These are phyloP conservation scores for Biscogniauxia mediterranea DNA, from an alignment of 2,329 filamentous ascomycete genomes.

Conservation along the genomic window DNA sequence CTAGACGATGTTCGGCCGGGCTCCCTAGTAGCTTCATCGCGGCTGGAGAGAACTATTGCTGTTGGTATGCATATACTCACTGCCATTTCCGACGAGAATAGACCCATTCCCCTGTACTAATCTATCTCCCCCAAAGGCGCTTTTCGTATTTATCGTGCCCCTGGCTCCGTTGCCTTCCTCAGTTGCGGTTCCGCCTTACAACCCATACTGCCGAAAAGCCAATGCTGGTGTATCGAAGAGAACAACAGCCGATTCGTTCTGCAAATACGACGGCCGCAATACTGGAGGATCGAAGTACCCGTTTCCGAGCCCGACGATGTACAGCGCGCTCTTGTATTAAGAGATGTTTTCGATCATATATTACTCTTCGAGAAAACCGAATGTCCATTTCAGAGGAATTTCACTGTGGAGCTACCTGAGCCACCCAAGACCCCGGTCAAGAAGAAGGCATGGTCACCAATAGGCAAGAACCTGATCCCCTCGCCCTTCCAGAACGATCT, in stretches of 20 bases:
- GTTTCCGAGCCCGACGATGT: constrained; percentile 62
- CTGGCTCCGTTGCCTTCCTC: constrained; percentile 82
- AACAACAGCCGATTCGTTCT: constrained; percentile 79
- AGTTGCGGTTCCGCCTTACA: constrained; percentile 82
- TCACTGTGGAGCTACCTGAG: constrained; percentile 72
- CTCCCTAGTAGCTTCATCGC: constrained; percentile 30
- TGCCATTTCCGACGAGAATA: not conserved
- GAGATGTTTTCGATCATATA: constrained; percentile 67
- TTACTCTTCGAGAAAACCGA: constrained; percentile 84
- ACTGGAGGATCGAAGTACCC: constrained; percentile 87
- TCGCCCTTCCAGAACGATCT: constrained; percentile 36
- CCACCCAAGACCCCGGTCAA: constrained; percentile 62
- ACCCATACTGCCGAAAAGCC: constrained; percentile 83
- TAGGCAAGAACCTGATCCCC: constrained; percentile 38
- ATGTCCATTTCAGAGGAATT: constrained; percentile 79
- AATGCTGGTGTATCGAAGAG: constrained; percentile 91
- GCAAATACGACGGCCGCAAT: constrained; percentile 77
- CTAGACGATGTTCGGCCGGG: constrained; percentile 34
- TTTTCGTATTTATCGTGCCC: constrained; percentile 81
- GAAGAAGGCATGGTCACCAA: constrained; percentile 68
- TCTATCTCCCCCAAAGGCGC: constrained; percentile 49
- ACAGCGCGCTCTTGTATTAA: constrained; percentile 63
- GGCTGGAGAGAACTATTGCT: constrained; percentile 61
- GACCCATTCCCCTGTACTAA: constrained; percentile 1
- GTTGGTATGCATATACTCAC: constrained; percentile 50